Evolutionary conservation across 805 yeast genomes (phyloP).

Genomic region (Ogataea wickerhamii): DNA sequence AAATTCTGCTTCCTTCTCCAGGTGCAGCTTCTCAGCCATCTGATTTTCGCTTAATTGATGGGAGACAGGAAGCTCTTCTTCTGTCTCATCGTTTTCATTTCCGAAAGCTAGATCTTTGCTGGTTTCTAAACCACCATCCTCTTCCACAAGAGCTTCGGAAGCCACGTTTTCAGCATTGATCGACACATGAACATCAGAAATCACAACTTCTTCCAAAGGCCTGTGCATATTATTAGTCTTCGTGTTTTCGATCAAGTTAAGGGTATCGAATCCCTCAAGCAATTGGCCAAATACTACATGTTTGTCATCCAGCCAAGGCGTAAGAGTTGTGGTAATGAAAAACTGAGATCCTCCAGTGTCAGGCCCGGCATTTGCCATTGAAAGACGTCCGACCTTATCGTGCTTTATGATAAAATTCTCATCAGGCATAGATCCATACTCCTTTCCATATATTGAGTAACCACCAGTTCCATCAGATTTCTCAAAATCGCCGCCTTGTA

Average conservation of each 20-base stretch:
- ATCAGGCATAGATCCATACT: conserved; percentile 52
- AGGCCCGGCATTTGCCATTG: conserved; percentile 51
- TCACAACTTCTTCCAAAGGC: conserved; percentile 43
- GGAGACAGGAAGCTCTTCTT: neutral
- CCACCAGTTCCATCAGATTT: conserved; percentile 70
- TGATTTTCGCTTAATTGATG: neutral
- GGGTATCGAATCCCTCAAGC: conserved; percentile 59
- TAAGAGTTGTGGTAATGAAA: conserved; percentile 56
- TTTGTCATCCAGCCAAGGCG: conserved; percentile 50
- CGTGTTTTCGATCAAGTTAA: conserved; percentile 56
- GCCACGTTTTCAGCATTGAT: too few relatives aligned
- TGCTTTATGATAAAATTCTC: conserved; percentile 58
- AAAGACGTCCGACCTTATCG: conserved; percentile 44
- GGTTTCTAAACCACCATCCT: neutral
- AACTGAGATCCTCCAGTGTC: conserved; percentile 67
- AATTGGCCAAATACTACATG: conserved; percentile 83
- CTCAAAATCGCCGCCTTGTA: conserved; percentile 87
- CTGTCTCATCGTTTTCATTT: neutral
- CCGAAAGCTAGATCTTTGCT: conserved; percentile 2
- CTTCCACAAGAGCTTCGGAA: too few relatives aligned
- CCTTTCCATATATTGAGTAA: conserved; percentile 68
- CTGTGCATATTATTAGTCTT: conserved; percentile 39
- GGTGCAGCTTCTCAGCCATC: conserved; percentile 5
- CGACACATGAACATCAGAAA: conserved; percentile 24
- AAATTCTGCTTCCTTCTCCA: conserved; percentile 4